A percentile compares a stretch with the other conserved stretches of the same genome.
Evolutionary conservation across 139 green algal species (phyloP).

Genomic region (Coccomyxa sp.): DNA sequence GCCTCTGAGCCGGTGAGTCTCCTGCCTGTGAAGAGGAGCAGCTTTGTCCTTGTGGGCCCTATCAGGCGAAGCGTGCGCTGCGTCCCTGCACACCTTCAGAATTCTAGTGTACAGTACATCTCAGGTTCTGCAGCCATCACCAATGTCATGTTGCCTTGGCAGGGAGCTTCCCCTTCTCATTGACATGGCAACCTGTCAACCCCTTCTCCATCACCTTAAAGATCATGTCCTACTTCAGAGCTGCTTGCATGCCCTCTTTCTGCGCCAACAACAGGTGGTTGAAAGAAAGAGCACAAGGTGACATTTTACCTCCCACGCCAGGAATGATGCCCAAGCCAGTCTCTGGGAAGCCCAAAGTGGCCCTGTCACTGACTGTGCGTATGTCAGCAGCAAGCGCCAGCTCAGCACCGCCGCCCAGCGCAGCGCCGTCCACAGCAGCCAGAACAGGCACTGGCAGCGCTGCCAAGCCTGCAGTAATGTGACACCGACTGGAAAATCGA

Average conservation of each 20-base stretch:
- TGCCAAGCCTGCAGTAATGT: background rate
- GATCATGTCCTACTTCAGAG: no score
- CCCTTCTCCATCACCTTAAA: no score
- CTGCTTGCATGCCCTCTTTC: no score
- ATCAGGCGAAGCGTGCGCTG: conserved; percentile 1
- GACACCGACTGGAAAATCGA: no score
- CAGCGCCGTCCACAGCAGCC: background rate
- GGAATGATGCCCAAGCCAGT: conserved; percentile 9
- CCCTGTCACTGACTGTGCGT: background rate
- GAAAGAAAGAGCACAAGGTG: no score
- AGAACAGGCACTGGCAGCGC: background rate
- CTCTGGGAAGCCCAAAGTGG: background rate
- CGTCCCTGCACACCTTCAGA: background rate
- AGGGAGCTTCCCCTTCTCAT: no score
- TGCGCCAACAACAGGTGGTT: no score
- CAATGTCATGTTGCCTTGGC: no score
- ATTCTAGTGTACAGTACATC: no score
- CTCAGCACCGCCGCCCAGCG: background rate
- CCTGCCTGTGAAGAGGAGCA: conserved; percentile 5
- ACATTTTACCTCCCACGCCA: conserved; percentile 5
- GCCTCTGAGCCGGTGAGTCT: background rate
- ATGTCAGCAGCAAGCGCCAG: conserved; percentile 3
- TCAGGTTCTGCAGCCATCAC: no score
- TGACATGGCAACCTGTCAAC: no score
- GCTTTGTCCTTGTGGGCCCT: background rate